Evolutionary conservation across 1,139 yeast genomes (phyloP), one percentile per base, ranked within the genome.

Genomic region (Candida glucosophila): DNA sequence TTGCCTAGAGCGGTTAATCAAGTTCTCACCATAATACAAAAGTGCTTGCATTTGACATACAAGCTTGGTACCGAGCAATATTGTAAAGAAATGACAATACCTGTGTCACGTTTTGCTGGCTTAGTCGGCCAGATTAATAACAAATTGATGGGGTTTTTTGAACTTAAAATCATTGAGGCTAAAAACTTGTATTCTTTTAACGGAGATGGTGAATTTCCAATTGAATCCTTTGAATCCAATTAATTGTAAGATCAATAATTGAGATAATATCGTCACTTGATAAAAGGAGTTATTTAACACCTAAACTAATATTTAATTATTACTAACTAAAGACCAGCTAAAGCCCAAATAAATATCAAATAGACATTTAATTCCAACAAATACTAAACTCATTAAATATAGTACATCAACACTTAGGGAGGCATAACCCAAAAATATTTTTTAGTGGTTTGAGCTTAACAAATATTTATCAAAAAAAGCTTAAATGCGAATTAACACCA

Each of bases 401-500:
- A 8, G 6, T 5, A 10, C 12, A 5, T 10, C n/a, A n/a, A n/a
- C n/a, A n/a, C n/a, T n/a, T n/a, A n/a, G n/a, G n/a, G n/a, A n/a
- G n/a, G n/a, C n/a, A n/a, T n/a, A n/a, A n/a, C n/a, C n/a, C n/a
- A n/a, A n/a, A n/a, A n/a, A n/a, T n/a, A n/a, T n/a, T n/a, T n/a
- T n/a, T n/a, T n/a, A n/a, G n/a, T n/a, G n/a, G n/a, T n/a, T n/a
- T n/a, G n/a, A n/a, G n/a, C n/a, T n/a, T n/a, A n/a, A n/a, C n/a
- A n/a, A n/a, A n/a, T n/a, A n/a, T n/a, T n/a, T n/a, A n/a, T n/a
- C n/a, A n/a, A 73, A 72, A 39, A 38, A 43, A 5, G 62, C 69
- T 24, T 71, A 35, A 73, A 67, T 10, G 65, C 43, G 20, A 19
- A 12, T 37, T 35, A 77, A 41, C 85, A 78, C 76, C 86, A 77